Percentiles rank a stretch among this genome's conserved stretches.
Evolutionary conservation across 202 grass and related monocot species (phyloP).

Genomic region (Digitaria exilis): DNA sequence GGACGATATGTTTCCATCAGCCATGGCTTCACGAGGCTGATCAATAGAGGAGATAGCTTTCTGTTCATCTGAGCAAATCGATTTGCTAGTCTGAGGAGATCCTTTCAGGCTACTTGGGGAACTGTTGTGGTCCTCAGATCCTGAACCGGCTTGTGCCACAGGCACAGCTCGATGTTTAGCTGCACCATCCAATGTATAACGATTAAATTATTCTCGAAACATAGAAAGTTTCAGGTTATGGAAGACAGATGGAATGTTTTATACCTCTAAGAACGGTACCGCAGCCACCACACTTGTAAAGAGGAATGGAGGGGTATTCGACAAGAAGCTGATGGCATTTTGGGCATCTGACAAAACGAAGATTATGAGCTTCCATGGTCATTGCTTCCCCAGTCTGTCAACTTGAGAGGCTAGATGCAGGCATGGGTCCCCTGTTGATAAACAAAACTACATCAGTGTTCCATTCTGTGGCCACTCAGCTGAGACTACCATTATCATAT

Average conservation of each 20-base stretch:
- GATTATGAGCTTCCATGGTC: slow-evolving; percentile 50
- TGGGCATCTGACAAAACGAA: slow-evolving; percentile 87
- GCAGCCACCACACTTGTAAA: slow-evolving; percentile 89
- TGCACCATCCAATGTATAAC: slow-evolving; percentile 30
- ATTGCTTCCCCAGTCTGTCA: too few species aligned
- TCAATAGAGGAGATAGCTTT: not conserved
- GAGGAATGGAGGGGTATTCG: slow-evolving; percentile 69
- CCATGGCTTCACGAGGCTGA: not conserved
- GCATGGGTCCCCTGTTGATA: too few species aligned
- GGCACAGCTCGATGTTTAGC: slow-evolving; percentile 41
- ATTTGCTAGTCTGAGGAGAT: slow-evolving; percentile 29
- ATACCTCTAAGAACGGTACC: slow-evolving; percentile 73
- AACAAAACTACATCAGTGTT: too few species aligned
- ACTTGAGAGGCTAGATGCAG: too few species aligned
- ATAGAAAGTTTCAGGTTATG: not conserved
- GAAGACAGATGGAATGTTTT: not conserved
- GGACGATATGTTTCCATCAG: slow-evolving; percentile 14
- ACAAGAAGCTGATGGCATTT: slow-evolving; percentile 81
- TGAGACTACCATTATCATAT: too few species aligned
- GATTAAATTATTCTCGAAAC: slow-evolving; percentile 7
- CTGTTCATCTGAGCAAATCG: slow-evolving; percentile 34
- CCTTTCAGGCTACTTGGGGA: slow-evolving; percentile 30
- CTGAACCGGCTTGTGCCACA: not conserved
- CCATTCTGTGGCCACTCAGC: too few species aligned
- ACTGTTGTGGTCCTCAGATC: slow-evolving; percentile 1